Percentiles rank a stretch among this genome's conserved stretches.
These are phyloP conservation scores for Colletotrichum tofieldiae DNA, from an alignment of 2,329 filamentous ascomycete genomes.

Conservation along the genomic window DNA sequence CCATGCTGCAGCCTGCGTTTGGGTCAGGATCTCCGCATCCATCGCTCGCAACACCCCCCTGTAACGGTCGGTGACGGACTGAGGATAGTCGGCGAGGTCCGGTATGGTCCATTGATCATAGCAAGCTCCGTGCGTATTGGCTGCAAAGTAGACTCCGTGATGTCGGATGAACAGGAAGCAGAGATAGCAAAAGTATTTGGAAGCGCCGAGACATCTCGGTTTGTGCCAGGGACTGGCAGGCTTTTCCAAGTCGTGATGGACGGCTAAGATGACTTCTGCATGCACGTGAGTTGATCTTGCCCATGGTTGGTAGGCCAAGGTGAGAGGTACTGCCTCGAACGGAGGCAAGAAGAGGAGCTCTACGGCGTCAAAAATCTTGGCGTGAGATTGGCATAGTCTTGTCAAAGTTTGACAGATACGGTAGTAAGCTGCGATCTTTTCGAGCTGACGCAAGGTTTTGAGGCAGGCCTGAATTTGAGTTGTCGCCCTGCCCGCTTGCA, in stretches of 20 bases:
- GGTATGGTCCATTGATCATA: slow-evolving; percentile 44
- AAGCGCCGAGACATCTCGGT: slow-evolving; percentile 42
- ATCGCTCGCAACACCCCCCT: slow-evolving; percentile 33
- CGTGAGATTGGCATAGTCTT: slow-evolving; percentile 19
- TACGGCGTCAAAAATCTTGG: slow-evolving; percentile 27
- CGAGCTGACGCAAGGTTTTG: slow-evolving; percentile 42
- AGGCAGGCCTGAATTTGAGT: slow-evolving; percentile 42
- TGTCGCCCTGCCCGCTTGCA: slow-evolving; percentile 35
- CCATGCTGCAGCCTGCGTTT: slow-evolving; percentile 16
- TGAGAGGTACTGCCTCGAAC: slow-evolving; percentile 38
- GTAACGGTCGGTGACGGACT: slow-evolving; percentile 31
- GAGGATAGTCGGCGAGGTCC: slow-evolving; percentile 42
- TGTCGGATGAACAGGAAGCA: slow-evolving; percentile 43
- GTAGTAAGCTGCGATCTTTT: slow-evolving; percentile 43
- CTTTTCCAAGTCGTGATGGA: slow-evolving; percentile 39
- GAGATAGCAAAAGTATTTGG: slow-evolving; percentile 44
- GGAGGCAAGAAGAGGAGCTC: slow-evolving; percentile 39
- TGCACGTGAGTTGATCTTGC: slow-evolving; percentile 43
- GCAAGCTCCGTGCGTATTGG: slow-evolving; percentile 43
- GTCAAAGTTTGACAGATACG: slow-evolving; percentile 36
- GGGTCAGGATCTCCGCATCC: slow-evolving; percentile 28
- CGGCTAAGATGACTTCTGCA: slow-evolving; percentile 40
- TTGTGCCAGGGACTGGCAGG: slow-evolving; percentile 17
- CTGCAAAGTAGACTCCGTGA: slow-evolving; percentile 42
- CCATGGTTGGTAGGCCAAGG: slow-evolving; percentile 42